Conservation (phyloP, 192 early-diverging fungal species). For the Coemansia sp. region DNA sequence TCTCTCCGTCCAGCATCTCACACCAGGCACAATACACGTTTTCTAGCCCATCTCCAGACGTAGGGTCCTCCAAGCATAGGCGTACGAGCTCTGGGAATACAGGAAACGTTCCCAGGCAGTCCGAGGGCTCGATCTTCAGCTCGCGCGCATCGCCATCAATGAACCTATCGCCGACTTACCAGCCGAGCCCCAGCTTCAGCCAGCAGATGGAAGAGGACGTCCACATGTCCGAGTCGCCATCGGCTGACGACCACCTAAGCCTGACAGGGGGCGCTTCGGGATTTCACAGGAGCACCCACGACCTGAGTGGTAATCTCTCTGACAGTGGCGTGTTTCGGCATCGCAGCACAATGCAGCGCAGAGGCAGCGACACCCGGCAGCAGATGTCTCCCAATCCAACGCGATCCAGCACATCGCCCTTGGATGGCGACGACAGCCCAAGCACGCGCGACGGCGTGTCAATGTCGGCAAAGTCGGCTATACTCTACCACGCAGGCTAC, state of each 20-base stretch:
- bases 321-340: conserved; percentile 11
- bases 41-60: conserved; percentile 15
- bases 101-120: not conserved
- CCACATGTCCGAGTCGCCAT: conserved; percentile 51
- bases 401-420: conserved; percentile 1
- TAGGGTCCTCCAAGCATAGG: not conserved
- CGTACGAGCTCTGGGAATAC: not conserved
- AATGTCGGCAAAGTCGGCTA: conserved; percentile 42
- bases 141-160: not conserved
- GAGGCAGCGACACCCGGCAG: conserved; percentile 4
- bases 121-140: not conserved
- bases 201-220: conserved; percentile 43
- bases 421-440: conserved; percentile 5
- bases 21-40: conserved; percentile 46
- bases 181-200: conserved; percentile 9
- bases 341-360: not conserved
- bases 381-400: not conserved
- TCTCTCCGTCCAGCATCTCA: conserved; percentile 29
- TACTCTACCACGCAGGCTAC: conserved; percentile 48
- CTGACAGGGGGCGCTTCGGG: conserved; percentile 5
- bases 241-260: conserved; percentile 10
- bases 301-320: conserved; percentile 8
- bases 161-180: not conserved
- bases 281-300: conserved; percentile 20
- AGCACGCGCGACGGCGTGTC: conserved; percentile 26